Evolutionary conservation across 1,139 yeast species (phyloP), one percentile per base, ranked within the genome.

Genomic region (Zhuliangozyma blackwelliae): DNA sequence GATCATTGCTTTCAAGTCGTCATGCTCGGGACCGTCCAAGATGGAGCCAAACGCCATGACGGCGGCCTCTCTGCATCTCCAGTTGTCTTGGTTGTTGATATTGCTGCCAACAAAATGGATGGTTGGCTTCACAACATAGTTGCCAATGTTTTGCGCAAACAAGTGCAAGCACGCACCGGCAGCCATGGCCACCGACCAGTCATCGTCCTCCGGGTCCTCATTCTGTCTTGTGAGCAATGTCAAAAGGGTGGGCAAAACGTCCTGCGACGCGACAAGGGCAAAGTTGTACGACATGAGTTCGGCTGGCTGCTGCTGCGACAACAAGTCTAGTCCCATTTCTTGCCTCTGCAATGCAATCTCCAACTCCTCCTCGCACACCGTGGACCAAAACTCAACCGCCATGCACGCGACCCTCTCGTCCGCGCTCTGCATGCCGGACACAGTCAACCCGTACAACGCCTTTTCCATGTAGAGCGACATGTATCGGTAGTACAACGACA

Each of bases 31-130:
- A 13, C 98, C 98, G 50, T 90, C 97, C 50, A 92, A 72, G 43
- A 92, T 88, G 7, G 97, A 89, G 28, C 98, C 98, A 60, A 92
- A 92, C 0, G 98, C 97, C 98, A 92, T 92, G 7, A 92, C 97
- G 1, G 97, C 95, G 20, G 98, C 97, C 65, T 92, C 98, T 52
- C 96, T 82, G 40, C 78, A 67, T 62, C 95, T 79, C 98, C 98
- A 92, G 40, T 52, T 52, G 11, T 55, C 59, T 10, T 49, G 36
- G 47, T 77, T 72, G 8, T 63, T 61, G 39, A 92, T 75, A 54
- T 87, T 85, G 31, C 76, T 72, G 48, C 83, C 90, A 27, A 92
- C 96, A 65, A 89, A 92, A 39, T 73, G 74, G 45, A 92, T 67
- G 5, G 95, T 87, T 33, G 95, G 92, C 44, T 80, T 84, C 31